Evolutionary conservation across 1,284 basidiomycete genomes (phyloP).

Genomic region (Cutaneotrichosporon dermatis): DNA sequence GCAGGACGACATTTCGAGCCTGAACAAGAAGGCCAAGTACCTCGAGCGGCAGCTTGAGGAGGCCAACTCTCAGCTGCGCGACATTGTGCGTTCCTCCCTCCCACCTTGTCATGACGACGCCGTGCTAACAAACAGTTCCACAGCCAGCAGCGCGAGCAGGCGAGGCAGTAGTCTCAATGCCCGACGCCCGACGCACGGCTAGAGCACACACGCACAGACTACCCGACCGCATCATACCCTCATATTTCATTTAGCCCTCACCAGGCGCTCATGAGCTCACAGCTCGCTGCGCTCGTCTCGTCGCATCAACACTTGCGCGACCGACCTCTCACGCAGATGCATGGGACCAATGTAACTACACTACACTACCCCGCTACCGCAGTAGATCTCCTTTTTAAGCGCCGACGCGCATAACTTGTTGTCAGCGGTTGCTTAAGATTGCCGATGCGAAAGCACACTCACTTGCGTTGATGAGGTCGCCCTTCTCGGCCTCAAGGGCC

Average conservation of each 20-base stretch:
- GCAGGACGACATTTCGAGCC: constrained; percentile 68
- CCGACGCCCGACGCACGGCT: too few species aligned
- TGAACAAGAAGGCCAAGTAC: constrained; percentile 74
- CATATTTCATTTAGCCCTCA: too few species aligned
- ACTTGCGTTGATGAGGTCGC: constrained; percentile 93
- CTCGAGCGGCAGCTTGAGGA: constrained; percentile 87
- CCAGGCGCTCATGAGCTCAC: too few species aligned
- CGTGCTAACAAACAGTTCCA: constrained; percentile 35
- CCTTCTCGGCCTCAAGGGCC: constrained; percentile 82
- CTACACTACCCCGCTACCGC: constrained; percentile 7
- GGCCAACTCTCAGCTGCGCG: constrained; percentile 75
- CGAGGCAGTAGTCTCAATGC: neutral
- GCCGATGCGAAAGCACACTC: constrained; percentile 39
- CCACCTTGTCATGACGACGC: constrained; percentile 4
- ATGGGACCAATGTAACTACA: constrained; percentile 21
- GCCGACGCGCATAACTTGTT: constrained; percentile 29
- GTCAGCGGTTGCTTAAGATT: neutral
- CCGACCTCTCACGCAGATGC: constrained; percentile 18
- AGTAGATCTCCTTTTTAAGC: constrained; percentile 14
- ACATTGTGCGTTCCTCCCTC: constrained; percentile 61
- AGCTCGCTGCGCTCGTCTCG: too few species aligned
- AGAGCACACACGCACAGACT: neutral
- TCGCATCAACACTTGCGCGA: too few species aligned
- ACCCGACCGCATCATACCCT: neutral
- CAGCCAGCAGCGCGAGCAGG: constrained; percentile 33